Percentiles rank a stretch among this genome's conserved stretches.
These are phyloP conservation scores for Wickerhamomyces tratensis DNA, from an alignment of 805 yeast species.

Conservation along the genomic window DNA sequence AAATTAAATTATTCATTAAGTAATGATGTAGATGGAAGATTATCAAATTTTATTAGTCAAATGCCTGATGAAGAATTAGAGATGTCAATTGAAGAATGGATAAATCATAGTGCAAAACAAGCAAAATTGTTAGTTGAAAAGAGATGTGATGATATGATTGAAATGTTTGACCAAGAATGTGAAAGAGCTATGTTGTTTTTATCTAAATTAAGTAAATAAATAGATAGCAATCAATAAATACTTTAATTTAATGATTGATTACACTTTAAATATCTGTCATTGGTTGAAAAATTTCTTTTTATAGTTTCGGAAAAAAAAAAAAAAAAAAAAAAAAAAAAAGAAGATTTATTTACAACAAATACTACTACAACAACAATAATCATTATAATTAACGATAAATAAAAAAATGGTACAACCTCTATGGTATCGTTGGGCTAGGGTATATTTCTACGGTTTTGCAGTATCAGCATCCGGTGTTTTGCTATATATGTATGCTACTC, in stretches of 20 bases:
- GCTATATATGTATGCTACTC: slow-evolving; percentile 65
- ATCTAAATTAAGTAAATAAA: not conserved
- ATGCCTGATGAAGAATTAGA: slow-evolving; percentile 63
- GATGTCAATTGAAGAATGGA: slow-evolving; percentile 69
- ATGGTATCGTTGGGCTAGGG: slow-evolving; percentile 52
- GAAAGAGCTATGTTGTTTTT: slow-evolving; percentile 32
- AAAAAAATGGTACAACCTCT: slow-evolving; percentile 28
- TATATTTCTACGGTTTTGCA: slow-evolving; percentile 50
- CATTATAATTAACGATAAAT: not conserved
- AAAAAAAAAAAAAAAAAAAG: too few species aligned
- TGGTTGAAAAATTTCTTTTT: too few species aligned
- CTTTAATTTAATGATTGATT: too few species aligned
- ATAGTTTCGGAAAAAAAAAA: too few species aligned
- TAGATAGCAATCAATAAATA: too few species aligned
- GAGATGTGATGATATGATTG: slow-evolving; percentile 37
- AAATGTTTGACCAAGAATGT: slow-evolving; percentile 37
- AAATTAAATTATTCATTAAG: slow-evolving; percentile 26
- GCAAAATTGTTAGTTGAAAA: slow-evolving; percentile 38
- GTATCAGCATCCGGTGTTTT: slow-evolving; percentile 68
- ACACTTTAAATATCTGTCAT: too few species aligned
- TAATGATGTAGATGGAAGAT: slow-evolving; percentile 57
- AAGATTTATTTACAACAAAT: too few species aligned
- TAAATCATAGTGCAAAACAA: slow-evolving; percentile 41
- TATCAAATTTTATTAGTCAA: slow-evolving; percentile 52
- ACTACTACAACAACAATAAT: too few species aligned